A percentile compares a stretch with the other conserved stretches of the same genome.
Conservation (phyloP, 2,329 filamentous ascomycete genomes). For the Alternaria triticina region DNA sequence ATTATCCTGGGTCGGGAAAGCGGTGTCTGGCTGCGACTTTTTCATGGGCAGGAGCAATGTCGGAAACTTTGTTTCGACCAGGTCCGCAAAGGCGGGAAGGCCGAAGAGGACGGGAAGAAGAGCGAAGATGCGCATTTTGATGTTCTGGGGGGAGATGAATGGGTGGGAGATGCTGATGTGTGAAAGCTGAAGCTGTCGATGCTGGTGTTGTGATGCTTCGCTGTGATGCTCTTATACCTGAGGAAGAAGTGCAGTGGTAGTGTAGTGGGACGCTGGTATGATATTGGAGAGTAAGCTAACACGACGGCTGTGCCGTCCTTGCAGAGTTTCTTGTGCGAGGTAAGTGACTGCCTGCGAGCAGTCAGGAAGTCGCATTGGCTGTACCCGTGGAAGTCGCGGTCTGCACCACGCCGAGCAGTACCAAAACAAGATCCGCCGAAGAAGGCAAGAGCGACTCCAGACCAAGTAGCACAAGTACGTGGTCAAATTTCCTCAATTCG, state of each 20-base stretch:
- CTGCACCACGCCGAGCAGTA: neutral
- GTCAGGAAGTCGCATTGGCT: neutral
- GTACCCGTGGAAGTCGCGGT: neutral
- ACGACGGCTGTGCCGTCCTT: neutral
- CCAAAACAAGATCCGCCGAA: neutral
- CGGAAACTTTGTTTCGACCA: slow-evolving; percentile 33
- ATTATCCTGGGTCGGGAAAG: slow-evolving; percentile 30
- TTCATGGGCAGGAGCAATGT: slow-evolving; percentile 45
- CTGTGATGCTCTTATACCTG: neutral
- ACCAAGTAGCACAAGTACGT: neutral
- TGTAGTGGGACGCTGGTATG: neutral
- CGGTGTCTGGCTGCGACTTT: slow-evolving; percentile 20
- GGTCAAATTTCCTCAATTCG: too few relatives aligned
- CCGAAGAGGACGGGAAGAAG: slow-evolving; percentile 28
- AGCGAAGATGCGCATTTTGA: slow-evolving; percentile 31
- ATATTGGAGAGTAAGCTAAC: neutral
- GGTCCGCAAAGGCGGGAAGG: slow-evolving; percentile 12
- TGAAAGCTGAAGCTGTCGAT: neutral
- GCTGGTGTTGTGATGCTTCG: neutral
- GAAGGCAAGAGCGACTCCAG: neutral
- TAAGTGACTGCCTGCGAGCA: neutral
- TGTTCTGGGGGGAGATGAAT: neutral
- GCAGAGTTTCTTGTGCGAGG: neutral
- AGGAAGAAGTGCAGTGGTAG: neutral
- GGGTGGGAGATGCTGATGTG: neutral